Evolutionary conservation across 208 protist species (phyloP).

Genomic region (Crithidia thermophila): DNA sequence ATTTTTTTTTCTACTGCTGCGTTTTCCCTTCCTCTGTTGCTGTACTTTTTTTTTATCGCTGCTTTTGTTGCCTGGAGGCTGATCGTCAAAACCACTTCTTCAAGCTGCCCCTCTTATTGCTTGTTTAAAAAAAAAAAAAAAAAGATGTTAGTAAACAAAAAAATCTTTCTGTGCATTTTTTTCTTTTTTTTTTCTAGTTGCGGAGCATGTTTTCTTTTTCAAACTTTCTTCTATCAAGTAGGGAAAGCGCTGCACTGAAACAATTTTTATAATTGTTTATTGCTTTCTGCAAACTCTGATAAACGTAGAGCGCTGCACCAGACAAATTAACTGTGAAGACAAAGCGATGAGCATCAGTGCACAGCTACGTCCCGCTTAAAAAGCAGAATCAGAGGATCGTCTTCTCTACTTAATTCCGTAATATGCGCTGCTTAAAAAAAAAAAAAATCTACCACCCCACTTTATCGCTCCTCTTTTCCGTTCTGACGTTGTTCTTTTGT

Average conservation of each 20-base stretch:
- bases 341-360: too few species aligned
- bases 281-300: too few species aligned
- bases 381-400: too few species aligned
- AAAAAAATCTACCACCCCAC: neutral
- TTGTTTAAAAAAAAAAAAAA: neutral
- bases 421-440: too few species aligned
- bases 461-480: neutral
- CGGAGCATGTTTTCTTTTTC: slow-evolving; percentile 9
- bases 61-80: too few species aligned
- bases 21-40: neutral
- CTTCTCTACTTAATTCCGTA: too few species aligned
- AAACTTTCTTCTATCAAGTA: slow-evolving; percentile 4
- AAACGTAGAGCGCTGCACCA: too few species aligned
- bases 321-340: too few species aligned
- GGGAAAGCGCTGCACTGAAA: too few species aligned
- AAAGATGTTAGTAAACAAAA: neutral
- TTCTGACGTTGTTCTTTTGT: neutral
- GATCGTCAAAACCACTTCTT: too few species aligned
- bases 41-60: slow-evolving; percentile 15
- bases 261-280: too few species aligned
- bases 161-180: neutral
- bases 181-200: slow-evolving; percentile 16
- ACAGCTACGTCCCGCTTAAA: too few species aligned
- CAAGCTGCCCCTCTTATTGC: neutral
- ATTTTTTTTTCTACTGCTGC: slow-evolving; percentile 4